Conservation (phyloP, 768 basidiomycete species). For the Hygrophorus pudorinus region DNA sequence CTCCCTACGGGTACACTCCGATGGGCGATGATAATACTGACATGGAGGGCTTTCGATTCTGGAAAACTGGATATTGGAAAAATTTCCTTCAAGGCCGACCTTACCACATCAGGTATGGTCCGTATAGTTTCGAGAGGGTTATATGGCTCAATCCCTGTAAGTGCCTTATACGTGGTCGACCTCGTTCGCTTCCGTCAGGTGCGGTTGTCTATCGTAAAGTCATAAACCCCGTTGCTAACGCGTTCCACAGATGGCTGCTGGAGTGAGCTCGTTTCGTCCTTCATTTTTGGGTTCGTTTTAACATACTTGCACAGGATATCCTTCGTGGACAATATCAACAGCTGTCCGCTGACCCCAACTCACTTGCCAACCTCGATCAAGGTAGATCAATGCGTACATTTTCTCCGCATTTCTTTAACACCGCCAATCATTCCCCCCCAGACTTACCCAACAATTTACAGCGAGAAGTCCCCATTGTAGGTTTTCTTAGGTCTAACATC, state of each 20-base stretch:
- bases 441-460: conserved; percentile 97
- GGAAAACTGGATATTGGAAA: conserved; percentile 96
- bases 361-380: conserved; percentile 92
- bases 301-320: conserved; percentile 47
- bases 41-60: conserved; percentile 98
- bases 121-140: neutral
- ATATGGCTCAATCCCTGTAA: conserved; percentile 18
- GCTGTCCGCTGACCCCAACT: conserved; percentile 89
- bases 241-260: conserved; percentile 34
- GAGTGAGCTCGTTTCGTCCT: conserved; percentile 24
- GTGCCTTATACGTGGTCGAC: conserved; percentile 94
- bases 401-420: neutral
- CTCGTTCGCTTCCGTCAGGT: conserved; percentile 91
- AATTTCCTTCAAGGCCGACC: conserved; percentile 75
- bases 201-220: conserved; percentile 10
- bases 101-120: conserved; percentile 86
- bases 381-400: conserved; percentile 38
- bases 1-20: conserved; percentile 92
- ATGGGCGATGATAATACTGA: conserved; percentile 95
- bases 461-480: conserved; percentile 82
- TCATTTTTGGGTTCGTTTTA: neutral
- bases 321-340: conserved; percentile 88
- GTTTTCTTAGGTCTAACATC: conserved; percentile 17
- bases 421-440: conserved; percentile 15
- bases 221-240: conserved; percentile 2